phyloP scores from a whole-genome alignment of 2,329 filamentous ascomycete genomes.

The Colletotrichum sojae region DNA sequence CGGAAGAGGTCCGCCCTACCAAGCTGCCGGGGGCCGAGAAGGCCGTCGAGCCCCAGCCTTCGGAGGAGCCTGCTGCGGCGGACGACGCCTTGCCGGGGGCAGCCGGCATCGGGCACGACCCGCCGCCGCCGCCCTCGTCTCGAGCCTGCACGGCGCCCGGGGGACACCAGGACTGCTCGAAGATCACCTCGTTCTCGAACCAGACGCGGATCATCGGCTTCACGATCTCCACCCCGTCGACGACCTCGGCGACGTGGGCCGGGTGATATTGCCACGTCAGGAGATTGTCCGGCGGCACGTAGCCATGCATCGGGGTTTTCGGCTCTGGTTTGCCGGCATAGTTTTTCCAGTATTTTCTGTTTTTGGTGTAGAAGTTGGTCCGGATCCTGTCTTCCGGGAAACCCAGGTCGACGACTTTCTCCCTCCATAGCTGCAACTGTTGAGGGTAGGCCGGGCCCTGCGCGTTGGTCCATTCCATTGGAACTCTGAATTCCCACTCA shows the following conservation, averaged over 20 bases:
- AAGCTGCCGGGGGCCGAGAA: no score
- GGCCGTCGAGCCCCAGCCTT: no score
- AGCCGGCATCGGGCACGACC: neutral
- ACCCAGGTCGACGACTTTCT: neutral
- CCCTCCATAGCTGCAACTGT: neutral
- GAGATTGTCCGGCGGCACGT: slow-evolving; percentile 8
- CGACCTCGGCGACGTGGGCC: neutral
- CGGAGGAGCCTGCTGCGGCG: no score
- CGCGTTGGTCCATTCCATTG: neutral
- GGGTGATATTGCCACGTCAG: slow-evolving; percentile 29
- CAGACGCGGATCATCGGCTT: neutral
- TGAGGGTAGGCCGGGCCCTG: neutral
- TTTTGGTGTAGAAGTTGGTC: neutral
- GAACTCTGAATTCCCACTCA: neutral
- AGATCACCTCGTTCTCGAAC: neutral
- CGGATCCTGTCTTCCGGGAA: neutral
- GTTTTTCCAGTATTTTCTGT: neutral
- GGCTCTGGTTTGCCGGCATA: neutral
- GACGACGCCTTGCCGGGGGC: neutral
- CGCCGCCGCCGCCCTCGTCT: neutral
- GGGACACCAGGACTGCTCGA: neutral
- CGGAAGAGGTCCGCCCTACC: no score
- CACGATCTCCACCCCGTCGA: neutral
- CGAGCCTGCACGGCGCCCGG: neutral
- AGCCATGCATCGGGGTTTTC: neutral